Evolutionary conservation across 495 filamentous ascomycete species (phyloP), one percentile per base, ranked within the genome.

Genomic region (Aspergillus incahuasiensis): DNA sequence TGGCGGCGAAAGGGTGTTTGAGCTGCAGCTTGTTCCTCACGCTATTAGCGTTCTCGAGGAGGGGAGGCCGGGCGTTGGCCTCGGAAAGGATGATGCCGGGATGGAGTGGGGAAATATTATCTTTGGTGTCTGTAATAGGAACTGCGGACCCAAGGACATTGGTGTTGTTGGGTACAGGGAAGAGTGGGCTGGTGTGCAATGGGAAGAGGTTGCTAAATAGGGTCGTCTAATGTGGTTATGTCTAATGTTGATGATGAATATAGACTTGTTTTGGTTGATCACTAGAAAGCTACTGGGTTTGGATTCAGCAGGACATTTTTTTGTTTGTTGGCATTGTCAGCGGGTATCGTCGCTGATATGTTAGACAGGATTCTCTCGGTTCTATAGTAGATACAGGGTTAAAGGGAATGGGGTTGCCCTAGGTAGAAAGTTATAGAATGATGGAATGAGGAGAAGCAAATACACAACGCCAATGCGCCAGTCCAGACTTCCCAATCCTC

Each of bases 51-150:
- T 94, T 74, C 74, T 98, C 39, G 94, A 98, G 74, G 86, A 80
- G 6, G 90, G 90, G 16, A 85, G 90, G 54, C 74, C 82, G 58
- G 82, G 83, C 12, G 65, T 96, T 50, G 74, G 73, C 0, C 64
- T 78, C 39, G 74, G 73, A 38, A 69, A 75, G 52, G 68, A 70
- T 38, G 75, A 78, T 58, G 90, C 92, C 38, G 94, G 95, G 0
- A 97, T 99, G 94, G 94, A 99, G 62, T 99, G 94, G 94, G 95
- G 95, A 0, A 96, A 89, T 13, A 79, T 99, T n/a, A 82, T 97
- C 42, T 68, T 97, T n/a, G 90, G 83, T 0, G 91, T 95, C 19
- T 99, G 94, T 70, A 73, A 69, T 41, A 74, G 67, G 62, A 85
- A 92, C 64, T 95, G 90, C 70, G 77, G 73, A 42, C 78, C 82